phyloP scores from a whole-genome alignment of 768 basidiomycete genomes.

The Rhodotorula sphaerocarpa region DNA sequence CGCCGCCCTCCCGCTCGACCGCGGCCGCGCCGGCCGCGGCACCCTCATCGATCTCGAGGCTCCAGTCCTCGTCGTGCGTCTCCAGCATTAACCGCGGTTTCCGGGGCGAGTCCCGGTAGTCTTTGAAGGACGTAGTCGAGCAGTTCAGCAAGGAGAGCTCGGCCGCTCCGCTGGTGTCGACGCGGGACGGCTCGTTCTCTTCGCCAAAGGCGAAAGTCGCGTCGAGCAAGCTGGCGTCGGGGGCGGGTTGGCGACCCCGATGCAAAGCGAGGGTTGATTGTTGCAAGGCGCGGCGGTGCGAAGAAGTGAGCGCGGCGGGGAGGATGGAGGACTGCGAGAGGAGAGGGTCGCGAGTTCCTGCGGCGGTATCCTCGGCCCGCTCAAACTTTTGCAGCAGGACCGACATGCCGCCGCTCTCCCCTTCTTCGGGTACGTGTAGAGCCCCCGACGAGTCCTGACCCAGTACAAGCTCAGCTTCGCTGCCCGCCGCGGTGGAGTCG shows the following conservation, averaged over 20 bases:
- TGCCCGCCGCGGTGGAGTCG: not conserved
- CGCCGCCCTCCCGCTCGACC: not conserved
- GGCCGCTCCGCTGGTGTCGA: too few species aligned
- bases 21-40: not conserved
- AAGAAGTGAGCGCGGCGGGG: not conserved
- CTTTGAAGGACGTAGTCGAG: slow-evolving; percentile 5
- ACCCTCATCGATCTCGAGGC: not conserved
- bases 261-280: too few species aligned
- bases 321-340: not conserved
- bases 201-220: not conserved
- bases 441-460: not conserved
- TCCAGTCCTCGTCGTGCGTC: too few species aligned
- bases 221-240: too few species aligned
- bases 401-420: slow-evolving; percentile 12
- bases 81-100: not conserved
- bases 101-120: slow-evolving; percentile 16
- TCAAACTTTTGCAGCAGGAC: slow-evolving; percentile 3
- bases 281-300: not conserved
- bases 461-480: slow-evolving; percentile 5
- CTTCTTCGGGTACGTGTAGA: not conserved
- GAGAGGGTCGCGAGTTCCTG: not conserved
- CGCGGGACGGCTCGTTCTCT: not conserved
- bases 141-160: not conserved
- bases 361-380: not conserved
- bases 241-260: too few species aligned